phyloP scores from a whole-genome alignment of 2,329 filamentous ascomycete species.

The Elsinoe necatrix region DNA sequence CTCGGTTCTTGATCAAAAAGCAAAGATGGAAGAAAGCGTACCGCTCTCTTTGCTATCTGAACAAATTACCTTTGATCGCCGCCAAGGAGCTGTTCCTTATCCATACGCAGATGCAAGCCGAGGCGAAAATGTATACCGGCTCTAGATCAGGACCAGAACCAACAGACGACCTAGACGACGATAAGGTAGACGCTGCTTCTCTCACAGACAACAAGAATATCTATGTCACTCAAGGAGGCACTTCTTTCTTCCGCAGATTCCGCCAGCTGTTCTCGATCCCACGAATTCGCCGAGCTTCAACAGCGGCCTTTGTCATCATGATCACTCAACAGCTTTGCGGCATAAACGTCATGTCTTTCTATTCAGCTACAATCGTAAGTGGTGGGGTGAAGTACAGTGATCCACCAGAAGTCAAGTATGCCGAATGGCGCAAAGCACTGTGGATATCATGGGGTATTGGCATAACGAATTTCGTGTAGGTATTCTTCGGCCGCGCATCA shows the following conservation, averaged over 20 bases:
- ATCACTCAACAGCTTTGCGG: conserved; percentile 13
- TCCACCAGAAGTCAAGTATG: conserved; percentile 14
- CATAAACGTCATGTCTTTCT: conserved; percentile 24
- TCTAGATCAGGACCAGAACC: neutral
- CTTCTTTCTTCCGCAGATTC: conserved; percentile 22
- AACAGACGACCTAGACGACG: neutral
- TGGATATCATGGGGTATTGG: conserved; percentile 27
- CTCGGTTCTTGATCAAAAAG: conserved; percentile 26
- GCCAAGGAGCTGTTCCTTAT: conserved; percentile 26
- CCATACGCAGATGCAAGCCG: conserved; percentile 25
- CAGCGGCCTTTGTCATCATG: conserved; percentile 15
- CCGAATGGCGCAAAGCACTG: conserved; percentile 19
- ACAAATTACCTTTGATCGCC: conserved; percentile 23
- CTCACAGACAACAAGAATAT: neutral
- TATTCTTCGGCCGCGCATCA: no score
- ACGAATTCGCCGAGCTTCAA: conserved; percentile 23
- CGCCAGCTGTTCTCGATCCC: conserved; percentile 24
- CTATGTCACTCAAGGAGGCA: conserved; percentile 4
- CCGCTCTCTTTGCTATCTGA: conserved; percentile 21
- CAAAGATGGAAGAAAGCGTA: conserved; percentile 23
- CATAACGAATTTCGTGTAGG: conserved; percentile 21
- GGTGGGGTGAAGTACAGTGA: conserved; percentile 12
- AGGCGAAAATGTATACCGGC: conserved; percentile 15
- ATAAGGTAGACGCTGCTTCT: neutral
- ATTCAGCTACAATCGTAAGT: conserved; percentile 24